Evolutionary conservation across 106 monocot genomes (phyloP).

Genomic region (Platanthera zijinensis): DNA sequence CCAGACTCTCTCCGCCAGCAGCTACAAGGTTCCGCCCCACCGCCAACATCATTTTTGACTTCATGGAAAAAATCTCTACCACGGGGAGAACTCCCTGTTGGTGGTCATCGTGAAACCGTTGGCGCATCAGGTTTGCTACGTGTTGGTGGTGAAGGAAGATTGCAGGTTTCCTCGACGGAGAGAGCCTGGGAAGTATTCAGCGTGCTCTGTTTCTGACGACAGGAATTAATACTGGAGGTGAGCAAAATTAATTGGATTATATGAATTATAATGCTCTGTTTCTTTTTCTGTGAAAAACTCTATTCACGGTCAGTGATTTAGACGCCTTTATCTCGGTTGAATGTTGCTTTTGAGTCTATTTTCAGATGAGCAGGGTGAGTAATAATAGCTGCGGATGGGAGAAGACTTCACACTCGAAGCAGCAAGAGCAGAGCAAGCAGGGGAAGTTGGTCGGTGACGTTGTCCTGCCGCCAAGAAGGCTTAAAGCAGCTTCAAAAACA

Average conservation of each 20-base stretch:
- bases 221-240: conserved; percentile 7
- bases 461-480: neutral
- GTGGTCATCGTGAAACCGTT: too few relatives aligned
- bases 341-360: neutral
- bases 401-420: neutral
- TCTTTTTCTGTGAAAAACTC: neutral
- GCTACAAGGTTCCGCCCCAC: too few relatives aligned
- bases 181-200: too few relatives aligned
- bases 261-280: neutral
- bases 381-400: neutral
- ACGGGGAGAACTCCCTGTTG: too few relatives aligned
- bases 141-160: too few relatives aligned
- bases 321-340: neutral
- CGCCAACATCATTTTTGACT: too few relatives aligned
- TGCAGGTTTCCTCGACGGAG: too few relatives aligned
- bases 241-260: neutral
- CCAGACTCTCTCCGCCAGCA: too few relatives aligned
- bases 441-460: neutral
- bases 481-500: conserved; percentile 14
- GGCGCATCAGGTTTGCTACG: too few relatives aligned
- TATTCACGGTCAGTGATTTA: neutral
- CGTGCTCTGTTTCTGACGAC: neutral
- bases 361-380: neutral
- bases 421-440: conserved; percentile 1
- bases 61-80: too few relatives aligned